Conservation (phyloP, 2,329 filamentous ascomycete genomes). For the Colletotrichum ledebouriae region DNA sequence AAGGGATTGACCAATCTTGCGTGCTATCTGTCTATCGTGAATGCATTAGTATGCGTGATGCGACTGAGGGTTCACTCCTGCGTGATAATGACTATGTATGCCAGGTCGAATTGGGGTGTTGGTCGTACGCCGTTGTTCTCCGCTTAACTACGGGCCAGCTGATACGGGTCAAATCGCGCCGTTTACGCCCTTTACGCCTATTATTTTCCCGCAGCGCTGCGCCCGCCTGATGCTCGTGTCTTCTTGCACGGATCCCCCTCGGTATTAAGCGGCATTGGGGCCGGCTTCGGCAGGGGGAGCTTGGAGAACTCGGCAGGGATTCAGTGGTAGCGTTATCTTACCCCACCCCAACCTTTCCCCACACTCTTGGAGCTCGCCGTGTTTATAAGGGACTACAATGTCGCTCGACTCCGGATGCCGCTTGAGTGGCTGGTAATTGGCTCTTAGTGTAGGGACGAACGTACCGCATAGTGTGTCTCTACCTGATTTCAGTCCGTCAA, state of each 20-base stretch:
- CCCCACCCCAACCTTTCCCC: constrained; percentile 42
- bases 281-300: constrained; percentile 33
- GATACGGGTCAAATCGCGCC: constrained; percentile 23
- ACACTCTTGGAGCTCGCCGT: constrained; percentile 39
- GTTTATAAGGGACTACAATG: constrained; percentile 41
- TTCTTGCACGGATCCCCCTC: constrained; percentile 31
- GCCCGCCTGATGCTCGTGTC: constrained; percentile 14
- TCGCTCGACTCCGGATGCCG: constrained; percentile 35
- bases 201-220: constrained; percentile 19
- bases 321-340: constrained; percentile 25
- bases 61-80: no score
- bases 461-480: constrained; percentile 17
- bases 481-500: constrained; percentile 29
- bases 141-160: constrained; percentile 27
- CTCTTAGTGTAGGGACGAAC: constrained; percentile 21
- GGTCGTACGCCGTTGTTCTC: background rate
- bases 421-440: constrained; percentile 39
- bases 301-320: constrained; percentile 31
- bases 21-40: no score
- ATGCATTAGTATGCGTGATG: no score
- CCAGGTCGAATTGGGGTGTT: background rate
- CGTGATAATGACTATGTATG: background rate
- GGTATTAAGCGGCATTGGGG: constrained; percentile 43
- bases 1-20: constrained; percentile 27
- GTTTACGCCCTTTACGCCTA: constrained; percentile 37